Evolutionary conservation across 2,329 filamentous ascomycete genomes (phyloP).

Genomic region (Fusarium liriodendri): DNA sequence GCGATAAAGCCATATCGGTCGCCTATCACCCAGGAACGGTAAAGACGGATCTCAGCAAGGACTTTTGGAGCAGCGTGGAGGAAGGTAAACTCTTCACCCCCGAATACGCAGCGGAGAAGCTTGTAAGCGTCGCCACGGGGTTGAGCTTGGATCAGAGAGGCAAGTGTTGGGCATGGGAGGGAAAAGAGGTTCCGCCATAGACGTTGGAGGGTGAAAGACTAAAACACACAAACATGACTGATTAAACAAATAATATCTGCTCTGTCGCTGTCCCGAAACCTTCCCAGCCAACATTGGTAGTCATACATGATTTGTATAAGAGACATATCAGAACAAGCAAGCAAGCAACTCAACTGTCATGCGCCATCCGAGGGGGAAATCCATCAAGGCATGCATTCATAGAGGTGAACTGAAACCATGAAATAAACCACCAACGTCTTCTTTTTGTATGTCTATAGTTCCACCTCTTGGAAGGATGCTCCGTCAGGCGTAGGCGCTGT

Average conservation of each 20-base stretch:
- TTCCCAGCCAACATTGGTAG: slow-evolving; percentile 19
- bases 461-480: slow-evolving; percentile 73
- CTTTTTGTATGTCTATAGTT: slow-evolving; percentile 55
- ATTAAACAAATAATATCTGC: slow-evolving; percentile 41
- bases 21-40: slow-evolving; percentile 85
- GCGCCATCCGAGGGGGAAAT: slow-evolving; percentile 6
- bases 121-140: slow-evolving; percentile 69
- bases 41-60: slow-evolving; percentile 76
- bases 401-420: slow-evolving; percentile 1
- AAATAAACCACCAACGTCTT: neutral
- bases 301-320: slow-evolving; percentile 25
- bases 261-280: slow-evolving; percentile 26
- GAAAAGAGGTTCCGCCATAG: slow-evolving; percentile 59
- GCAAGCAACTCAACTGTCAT: slow-evolving; percentile 3
- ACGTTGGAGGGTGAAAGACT: neutral
- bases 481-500: slow-evolving; percentile 63
- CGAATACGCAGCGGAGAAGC: slow-evolving; percentile 72
- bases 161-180: slow-evolving; percentile 77
- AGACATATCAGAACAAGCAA: slow-evolving; percentile 3
- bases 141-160: slow-evolving; percentile 66
- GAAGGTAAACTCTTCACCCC: slow-evolving; percentile 73
- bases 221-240: neutral
- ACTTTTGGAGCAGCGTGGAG: slow-evolving; percentile 76
- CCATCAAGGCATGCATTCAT: slow-evolving; percentile 9
- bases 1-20: slow-evolving; percentile 73